phyloP scores from a whole-genome alignment of 441 rosid genomes.

The Populus tomentosa region DNA sequence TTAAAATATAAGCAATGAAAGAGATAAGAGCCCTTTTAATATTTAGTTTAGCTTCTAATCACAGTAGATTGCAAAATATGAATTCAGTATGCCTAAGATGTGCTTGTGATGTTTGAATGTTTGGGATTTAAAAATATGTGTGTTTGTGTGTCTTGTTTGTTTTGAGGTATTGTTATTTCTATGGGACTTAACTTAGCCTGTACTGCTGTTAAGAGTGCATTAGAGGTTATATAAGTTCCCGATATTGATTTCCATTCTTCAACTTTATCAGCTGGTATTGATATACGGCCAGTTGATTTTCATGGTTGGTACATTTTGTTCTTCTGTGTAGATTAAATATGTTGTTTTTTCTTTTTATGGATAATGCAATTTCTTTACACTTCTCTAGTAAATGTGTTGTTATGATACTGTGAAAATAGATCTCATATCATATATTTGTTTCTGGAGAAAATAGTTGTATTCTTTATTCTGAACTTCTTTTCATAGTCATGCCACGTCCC shows the following conservation, averaged over 20 bases:
- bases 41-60: neutral
- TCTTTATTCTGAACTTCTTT: neutral
- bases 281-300: slow-evolving; percentile 29
- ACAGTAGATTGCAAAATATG: neutral
- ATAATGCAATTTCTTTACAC: neutral
- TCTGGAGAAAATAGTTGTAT: neutral
- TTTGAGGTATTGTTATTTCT: neutral
- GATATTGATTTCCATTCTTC: slow-evolving; percentile 28
- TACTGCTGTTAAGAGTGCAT: slow-evolving; percentile 19
- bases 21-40: neutral
- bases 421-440: neutral
- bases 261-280: slow-evolving; percentile 32
- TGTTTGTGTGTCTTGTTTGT: neutral
- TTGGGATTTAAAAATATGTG: neutral
- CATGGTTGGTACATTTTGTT: slow-evolving; percentile 20
- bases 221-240: slow-evolving; percentile 42
- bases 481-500: accelerated
- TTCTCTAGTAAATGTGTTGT: too few species aligned
- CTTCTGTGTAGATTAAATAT: neutral
- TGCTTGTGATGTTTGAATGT: neutral
- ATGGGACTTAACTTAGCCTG: slow-evolving; percentile 43
- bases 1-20: neutral
- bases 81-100: neutral
- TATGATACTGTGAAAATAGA: neutral
- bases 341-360: neutral